A percentile compares a stretch with the other conserved stretches of the same genome.
These are phyloP conservation scores for Metarhizium sp. DNA, from an alignment of 2,329 filamentous ascomycete genomes.

Conservation along the genomic window DNA sequence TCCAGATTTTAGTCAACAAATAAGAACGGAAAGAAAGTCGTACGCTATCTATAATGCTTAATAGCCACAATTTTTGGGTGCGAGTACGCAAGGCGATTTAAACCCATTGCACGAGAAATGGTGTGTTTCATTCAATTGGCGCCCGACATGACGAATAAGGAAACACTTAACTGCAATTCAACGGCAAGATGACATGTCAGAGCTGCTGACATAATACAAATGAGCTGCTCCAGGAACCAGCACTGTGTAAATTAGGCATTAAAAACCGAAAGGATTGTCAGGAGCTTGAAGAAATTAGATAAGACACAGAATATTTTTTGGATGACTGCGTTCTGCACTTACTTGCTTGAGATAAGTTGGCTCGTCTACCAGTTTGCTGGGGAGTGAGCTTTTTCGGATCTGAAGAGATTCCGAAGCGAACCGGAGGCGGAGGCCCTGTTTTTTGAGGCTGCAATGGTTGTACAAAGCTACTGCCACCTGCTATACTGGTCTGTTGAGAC, in stretches of 20 bases:
- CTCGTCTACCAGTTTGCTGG: conserved; percentile 81
- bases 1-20: neutral
- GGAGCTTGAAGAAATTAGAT: conserved; percentile 27
- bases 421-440: conserved; percentile 65
- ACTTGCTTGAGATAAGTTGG: conserved; percentile 93
- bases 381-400: conserved; percentile 69
- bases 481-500: conserved; percentile 40
- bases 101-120: neutral
- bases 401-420: conserved; percentile 74
- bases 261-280: conserved; percentile 46
- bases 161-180: neutral
- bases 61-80: neutral
- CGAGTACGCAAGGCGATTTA: neutral
- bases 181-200: neutral
- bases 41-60: neutral
- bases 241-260: conserved; percentile 3
- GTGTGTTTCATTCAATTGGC: neutral
- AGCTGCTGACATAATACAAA: neutral
- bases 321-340: conserved; percentile 39
- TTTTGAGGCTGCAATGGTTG: conserved; percentile 38
- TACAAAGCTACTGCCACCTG: conserved; percentile 41
- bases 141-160: neutral
- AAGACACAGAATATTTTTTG: neutral
- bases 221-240: neutral
- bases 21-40: neutral